Conservation (phyloP, 1,284 basidiomycete genomes). For the Pterulicium gracile region DNA sequence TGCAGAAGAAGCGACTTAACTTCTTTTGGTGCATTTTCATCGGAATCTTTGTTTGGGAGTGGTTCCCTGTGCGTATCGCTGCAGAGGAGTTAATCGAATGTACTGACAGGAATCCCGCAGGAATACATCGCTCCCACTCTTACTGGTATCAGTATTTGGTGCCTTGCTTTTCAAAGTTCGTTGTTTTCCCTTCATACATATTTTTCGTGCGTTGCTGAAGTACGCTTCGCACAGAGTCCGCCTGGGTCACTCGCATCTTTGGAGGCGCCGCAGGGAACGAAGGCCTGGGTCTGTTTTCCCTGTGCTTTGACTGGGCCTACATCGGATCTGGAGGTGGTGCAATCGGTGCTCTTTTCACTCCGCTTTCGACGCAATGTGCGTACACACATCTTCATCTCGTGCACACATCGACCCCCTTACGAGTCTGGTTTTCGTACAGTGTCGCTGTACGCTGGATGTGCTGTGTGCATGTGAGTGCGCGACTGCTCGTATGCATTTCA, state of each 20-base stretch:
- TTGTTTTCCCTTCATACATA: neutral
- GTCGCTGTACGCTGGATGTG: conserved; percentile 19
- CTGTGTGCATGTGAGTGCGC: conserved; percentile 19
- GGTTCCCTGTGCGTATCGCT: conserved; percentile 9
- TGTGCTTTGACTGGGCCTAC: conserved; percentile 25
- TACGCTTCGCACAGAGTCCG: conserved; percentile 17
- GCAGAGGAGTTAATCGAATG: neutral
- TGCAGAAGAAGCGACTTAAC: conserved; percentile 23
- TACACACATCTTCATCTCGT: neutral
- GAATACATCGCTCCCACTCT: conserved; percentile 17
- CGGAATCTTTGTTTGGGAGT: conserved; percentile 18
- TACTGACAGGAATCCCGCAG: neutral
- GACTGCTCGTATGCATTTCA: neutral
- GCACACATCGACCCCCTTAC: neutral
- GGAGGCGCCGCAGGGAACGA: conserved; percentile 33
- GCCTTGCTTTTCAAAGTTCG: conserved; percentile 21
- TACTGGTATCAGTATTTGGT: conserved; percentile 29
- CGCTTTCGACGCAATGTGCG: conserved; percentile 20
- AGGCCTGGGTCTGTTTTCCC: conserved; percentile 21
- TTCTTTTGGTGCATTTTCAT: conserved; percentile 28
- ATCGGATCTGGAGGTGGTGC: conserved; percentile 20
- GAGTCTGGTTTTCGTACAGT: conserved; percentile 2
- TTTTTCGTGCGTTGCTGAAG: neutral
- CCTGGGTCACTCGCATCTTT: conserved; percentile 32
- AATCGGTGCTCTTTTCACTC: conserved; percentile 28